Conservation (phyloP, 352 stramenopile genomes). For the Globisporangium heterothallicum region DNA sequence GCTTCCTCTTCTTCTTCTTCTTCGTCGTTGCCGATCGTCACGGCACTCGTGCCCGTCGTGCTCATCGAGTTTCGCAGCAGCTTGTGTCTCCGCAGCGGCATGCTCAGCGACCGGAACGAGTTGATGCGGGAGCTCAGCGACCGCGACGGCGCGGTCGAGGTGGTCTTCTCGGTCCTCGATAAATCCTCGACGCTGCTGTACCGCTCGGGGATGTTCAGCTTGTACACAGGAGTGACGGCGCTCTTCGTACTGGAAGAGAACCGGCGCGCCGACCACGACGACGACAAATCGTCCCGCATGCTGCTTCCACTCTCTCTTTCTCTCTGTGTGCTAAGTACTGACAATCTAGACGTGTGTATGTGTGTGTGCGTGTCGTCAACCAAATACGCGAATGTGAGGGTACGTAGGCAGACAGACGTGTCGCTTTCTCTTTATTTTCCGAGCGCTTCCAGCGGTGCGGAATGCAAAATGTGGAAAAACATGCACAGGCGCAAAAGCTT, state of each 20-base stretch:
- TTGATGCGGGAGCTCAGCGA: background rate
- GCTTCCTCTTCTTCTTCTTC: background rate
- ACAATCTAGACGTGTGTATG: background rate
- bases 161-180: slow-evolving; percentile 1
- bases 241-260: too few relatives aligned
- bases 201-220: slow-evolving; percentile 6
- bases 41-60: slow-evolving; percentile 10
- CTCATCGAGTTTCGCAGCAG: slow-evolving; percentile 9
- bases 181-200: slow-evolving; percentile 6
- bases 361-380: background rate
- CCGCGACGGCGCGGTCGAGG: background rate
- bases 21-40: slow-evolving; percentile 2
- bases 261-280: too few relatives aligned
- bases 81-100: slow-evolving; percentile 3
- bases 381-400: slow-evolving; percentile 3
- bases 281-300: too few relatives aligned
- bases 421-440: background rate
- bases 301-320: too few relatives aligned
- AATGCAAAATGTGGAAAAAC: too few relatives aligned
- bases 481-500: too few relatives aligned
- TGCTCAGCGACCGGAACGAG: slow-evolving; percentile 5
- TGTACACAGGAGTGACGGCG: too few relatives aligned
- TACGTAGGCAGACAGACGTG: too few relatives aligned
- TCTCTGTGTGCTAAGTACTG: background rate
- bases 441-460: background rate